phyloP scores from a whole-genome alignment of 192 early-diverging fungal genomes.

The Backusella liffmaniae region DNA sequence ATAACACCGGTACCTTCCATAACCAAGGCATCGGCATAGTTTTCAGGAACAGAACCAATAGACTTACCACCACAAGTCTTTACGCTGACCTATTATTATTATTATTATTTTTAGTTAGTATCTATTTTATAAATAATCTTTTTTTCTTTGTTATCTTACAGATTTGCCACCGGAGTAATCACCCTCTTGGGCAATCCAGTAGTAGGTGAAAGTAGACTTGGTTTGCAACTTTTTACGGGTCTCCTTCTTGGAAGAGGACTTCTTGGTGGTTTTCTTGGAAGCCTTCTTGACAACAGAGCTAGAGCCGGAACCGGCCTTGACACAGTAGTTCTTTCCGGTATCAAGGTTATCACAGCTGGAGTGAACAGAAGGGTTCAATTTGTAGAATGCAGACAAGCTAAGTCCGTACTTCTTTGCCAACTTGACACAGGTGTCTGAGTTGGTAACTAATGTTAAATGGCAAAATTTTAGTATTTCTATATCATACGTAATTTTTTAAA shows the following conservation, averaged over 20 bases:
- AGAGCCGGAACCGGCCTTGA: not conserved
- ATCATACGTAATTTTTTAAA: not conserved
- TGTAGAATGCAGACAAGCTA: not conserved
- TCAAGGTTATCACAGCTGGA: conserved; percentile 16
- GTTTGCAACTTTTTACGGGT: conserved; percentile 25
- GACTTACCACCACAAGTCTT: conserved; percentile 36
- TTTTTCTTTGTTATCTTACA: not conserved
- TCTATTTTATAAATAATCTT: not conserved
- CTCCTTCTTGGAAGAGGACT: not conserved
- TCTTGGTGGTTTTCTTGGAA: not conserved
- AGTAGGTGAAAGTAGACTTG: conserved; percentile 35
- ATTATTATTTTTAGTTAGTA: not conserved
- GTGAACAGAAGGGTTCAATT: not conserved
- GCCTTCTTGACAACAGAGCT: not conserved
- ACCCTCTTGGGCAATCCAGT: conserved; percentile 37
- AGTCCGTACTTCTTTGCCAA: not conserved
- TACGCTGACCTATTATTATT: conserved; percentile 21
- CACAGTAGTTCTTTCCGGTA: conserved; percentile 6
- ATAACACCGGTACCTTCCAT: conserved; percentile 42
- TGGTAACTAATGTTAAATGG: not conserved
- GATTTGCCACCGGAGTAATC: conserved; percentile 28
- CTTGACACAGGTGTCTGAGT: conserved; percentile 1
- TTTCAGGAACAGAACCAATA: conserved; percentile 31
- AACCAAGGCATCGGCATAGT: conserved; percentile 35
- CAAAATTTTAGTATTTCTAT: not conserved